Percentiles rank a stretch among this genome's conserved stretches.
Conservation (phyloP, 2,329 filamentous ascomycete genomes). For the Aspergillus bombycis region DNA sequence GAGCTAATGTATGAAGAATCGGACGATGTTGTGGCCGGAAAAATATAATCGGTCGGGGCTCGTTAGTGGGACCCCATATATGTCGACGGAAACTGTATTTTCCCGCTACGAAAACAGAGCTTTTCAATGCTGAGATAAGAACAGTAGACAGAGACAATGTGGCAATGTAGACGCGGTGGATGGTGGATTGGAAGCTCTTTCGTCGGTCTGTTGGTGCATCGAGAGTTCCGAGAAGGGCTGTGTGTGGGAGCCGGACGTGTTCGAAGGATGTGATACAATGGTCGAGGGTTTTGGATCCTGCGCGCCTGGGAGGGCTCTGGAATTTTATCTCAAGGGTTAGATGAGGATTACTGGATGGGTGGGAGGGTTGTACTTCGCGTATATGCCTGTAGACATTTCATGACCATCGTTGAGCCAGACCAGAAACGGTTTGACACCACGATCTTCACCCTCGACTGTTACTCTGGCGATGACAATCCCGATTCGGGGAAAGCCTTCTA, state of each 20-base stretch:
- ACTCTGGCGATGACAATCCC: slow-evolving; percentile 25
- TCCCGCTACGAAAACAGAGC: slow-evolving; percentile 20
- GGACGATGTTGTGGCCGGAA: slow-evolving; percentile 30
- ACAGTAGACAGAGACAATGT: slow-evolving; percentile 18
- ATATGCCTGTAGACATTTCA: slow-evolving; percentile 20
- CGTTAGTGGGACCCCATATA: slow-evolving; percentile 16
- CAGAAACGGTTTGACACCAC: slow-evolving; percentile 23
- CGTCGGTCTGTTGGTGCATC: slow-evolving; percentile 13
- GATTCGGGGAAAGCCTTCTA: slow-evolving; percentile 17
- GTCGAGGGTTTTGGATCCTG: slow-evolving; percentile 18
- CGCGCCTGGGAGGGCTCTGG: slow-evolving; percentile 2
- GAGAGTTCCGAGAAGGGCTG: slow-evolving; percentile 20
- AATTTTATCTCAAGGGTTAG: not conserved
- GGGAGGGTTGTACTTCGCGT: slow-evolving; percentile 1
- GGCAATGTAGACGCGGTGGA: slow-evolving; percentile 20
- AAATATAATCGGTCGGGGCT: slow-evolving; percentile 20
- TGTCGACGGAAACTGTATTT: slow-evolving; percentile 23
- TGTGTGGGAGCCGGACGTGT: slow-evolving; percentile 19
- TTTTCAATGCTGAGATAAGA: slow-evolving; percentile 24
- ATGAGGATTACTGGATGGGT: not conserved
- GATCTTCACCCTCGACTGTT: slow-evolving; percentile 20
- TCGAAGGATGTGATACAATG: slow-evolving; percentile 24
- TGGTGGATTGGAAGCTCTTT: slow-evolving; percentile 13
- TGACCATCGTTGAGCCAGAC: slow-evolving; percentile 21
- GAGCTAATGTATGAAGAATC: slow-evolving; percentile 24